These are phyloP conservation scores for Rhizophagus sp. DNA, from an alignment of 192 early-diverging fungal genomes.

Conservation along the genomic window DNA sequence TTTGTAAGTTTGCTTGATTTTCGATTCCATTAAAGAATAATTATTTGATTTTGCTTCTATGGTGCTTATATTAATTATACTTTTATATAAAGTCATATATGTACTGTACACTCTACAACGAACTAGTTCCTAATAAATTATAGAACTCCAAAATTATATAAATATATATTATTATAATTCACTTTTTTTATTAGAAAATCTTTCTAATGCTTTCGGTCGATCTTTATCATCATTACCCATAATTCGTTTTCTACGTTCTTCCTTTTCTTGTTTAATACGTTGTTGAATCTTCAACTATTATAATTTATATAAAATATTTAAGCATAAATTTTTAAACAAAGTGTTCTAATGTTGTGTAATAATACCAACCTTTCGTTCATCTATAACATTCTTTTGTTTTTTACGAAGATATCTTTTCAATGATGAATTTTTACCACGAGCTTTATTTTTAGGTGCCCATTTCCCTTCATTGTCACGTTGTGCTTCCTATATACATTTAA, in stretches of 20 bases:
- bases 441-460: conserved; percentile 56
- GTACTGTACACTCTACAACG: too few relatives aligned
- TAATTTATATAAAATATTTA: neutral
- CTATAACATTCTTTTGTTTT: conserved; percentile 81
- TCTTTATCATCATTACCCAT: neutral
- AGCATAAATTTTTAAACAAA: neutral
- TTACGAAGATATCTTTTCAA: conserved; percentile 75
- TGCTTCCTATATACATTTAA: conserved; percentile 32
- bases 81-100: too few relatives aligned
- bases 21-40: too few relatives aligned
- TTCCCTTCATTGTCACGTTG: conserved; percentile 49
- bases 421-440: conserved; percentile 75
- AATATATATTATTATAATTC: neutral
- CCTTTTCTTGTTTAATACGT: conserved; percentile 8
- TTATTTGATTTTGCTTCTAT: too few relatives aligned
- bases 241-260: conserved; percentile 4
- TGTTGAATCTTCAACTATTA: neutral
- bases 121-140: too few relatives aligned
- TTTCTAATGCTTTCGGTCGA: neutral
- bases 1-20: too few relatives aligned
- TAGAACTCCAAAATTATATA: too few relatives aligned
- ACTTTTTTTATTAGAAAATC: neutral
- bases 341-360: neutral
- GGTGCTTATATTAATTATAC: too few relatives aligned
- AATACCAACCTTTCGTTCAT: conserved; percentile 62